These are phyloP conservation scores for Auriscalpium orientale DNA, from an alignment of 768 basidiomycete species.

Conservation along the genomic window DNA sequence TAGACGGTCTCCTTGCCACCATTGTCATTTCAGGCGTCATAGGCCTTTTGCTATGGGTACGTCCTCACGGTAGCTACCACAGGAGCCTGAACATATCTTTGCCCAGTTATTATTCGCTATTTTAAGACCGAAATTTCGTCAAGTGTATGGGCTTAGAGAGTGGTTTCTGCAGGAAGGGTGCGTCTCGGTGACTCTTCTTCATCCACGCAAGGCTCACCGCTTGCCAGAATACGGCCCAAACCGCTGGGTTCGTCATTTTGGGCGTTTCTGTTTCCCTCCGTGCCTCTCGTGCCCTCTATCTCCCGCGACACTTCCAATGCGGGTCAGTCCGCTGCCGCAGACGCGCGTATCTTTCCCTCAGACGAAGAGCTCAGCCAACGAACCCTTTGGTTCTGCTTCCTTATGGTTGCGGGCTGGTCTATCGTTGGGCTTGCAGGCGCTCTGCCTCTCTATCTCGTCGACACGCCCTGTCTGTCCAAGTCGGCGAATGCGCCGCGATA, in stretches of 20 bases:
- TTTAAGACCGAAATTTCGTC: slow-evolving; percentile 59
- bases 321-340: slow-evolving; percentile 39
- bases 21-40: slow-evolving; percentile 48
- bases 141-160: slow-evolving; percentile 64
- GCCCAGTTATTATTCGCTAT: slow-evolving; percentile 57
- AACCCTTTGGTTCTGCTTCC: slow-evolving; percentile 57
- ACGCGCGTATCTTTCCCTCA: slow-evolving; percentile 58
- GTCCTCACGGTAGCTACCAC: slow-evolving; percentile 20
- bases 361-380: slow-evolving; percentile 70
- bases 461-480: slow-evolving; percentile 59
- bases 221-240: slow-evolving; percentile 51
- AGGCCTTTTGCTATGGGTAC: slow-evolving; percentile 64
- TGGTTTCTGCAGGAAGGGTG: slow-evolving; percentile 73
- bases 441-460: slow-evolving; percentile 65
- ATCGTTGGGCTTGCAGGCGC: slow-evolving; percentile 62
- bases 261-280: slow-evolving; percentile 64
- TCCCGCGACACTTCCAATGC: slow-evolving; percentile 50
- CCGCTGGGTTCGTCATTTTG: slow-evolving; percentile 50
- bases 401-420: slow-evolving; percentile 60
- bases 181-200: slow-evolving; percentile 23
- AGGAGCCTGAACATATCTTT: neutral
- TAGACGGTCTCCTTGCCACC: slow-evolving; percentile 53
- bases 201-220: slow-evolving; percentile 10
- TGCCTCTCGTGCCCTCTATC: slow-evolving; percentile 55
- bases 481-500: slow-evolving; percentile 36